Conservation (phyloP, 768 basidiomycete genomes). For the Fomitopsis pulvina region DNA sequence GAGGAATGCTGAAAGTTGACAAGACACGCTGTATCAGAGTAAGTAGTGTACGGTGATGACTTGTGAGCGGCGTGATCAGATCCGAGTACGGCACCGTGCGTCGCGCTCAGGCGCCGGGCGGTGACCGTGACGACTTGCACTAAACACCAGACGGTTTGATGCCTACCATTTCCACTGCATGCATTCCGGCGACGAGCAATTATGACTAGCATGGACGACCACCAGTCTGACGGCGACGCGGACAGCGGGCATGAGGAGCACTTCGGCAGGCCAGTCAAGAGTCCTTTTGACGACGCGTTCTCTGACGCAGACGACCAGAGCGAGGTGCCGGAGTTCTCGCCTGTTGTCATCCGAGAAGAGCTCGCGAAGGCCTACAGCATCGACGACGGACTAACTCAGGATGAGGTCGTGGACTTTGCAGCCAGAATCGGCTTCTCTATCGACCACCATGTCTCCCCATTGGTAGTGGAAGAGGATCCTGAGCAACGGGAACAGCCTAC, state of each 20-base stretch:
- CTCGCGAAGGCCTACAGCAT: constrained; percentile 41
- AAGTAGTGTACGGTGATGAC: not conserved
- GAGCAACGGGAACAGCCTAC: constrained; percentile 6
- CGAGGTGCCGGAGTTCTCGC: constrained; percentile 45
- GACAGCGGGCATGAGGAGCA: not conserved
- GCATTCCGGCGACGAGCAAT: not conserved
- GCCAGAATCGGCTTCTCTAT: constrained; percentile 29
- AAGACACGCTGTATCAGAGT: not conserved
- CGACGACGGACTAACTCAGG: constrained; percentile 29
- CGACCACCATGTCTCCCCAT: constrained; percentile 15
- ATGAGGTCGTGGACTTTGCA: constrained; percentile 20
- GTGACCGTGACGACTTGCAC: not conserved
- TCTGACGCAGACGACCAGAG: constrained; percentile 49
- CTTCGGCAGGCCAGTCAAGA: not conserved
- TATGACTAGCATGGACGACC: not conserved
- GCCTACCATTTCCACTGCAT: not conserved
- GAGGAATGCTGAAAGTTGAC: no score
- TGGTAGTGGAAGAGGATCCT: not conserved
- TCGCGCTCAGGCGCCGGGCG: not conserved
- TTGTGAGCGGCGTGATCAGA: not conserved
- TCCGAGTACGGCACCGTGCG: not conserved
- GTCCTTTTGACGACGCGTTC: constrained; percentile 57
- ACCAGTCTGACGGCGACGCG: not conserved
- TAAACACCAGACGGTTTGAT: not conserved
- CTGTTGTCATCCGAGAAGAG: constrained; percentile 56